phyloP scores from a whole-genome alignment of 2,329 filamentous ascomycete species.

The Fusarium algeriense region DNA sequence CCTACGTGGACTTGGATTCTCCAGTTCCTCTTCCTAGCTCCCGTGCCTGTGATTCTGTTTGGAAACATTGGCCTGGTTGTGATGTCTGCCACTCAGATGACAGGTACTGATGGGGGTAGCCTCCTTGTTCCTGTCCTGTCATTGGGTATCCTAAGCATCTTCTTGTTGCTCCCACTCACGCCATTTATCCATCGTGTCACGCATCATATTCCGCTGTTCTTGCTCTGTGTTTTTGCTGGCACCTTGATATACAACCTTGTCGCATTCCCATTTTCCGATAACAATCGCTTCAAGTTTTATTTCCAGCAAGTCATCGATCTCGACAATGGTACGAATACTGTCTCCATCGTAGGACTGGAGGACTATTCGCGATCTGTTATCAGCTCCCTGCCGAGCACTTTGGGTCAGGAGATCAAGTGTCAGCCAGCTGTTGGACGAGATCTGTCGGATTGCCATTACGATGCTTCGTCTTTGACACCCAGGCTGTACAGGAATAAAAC shows the following conservation, averaged over 20 bases:
- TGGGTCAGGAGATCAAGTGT: slow-evolving; percentile 71
- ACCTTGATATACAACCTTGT: slow-evolving; percentile 88
- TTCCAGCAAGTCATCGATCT: slow-evolving; percentile 87
- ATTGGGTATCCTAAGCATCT: slow-evolving; percentile 74
- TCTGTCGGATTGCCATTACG: slow-evolving; percentile 77
- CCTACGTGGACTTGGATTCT: slow-evolving; percentile 89
- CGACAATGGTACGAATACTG: slow-evolving; percentile 75
- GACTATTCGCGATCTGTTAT: slow-evolving; percentile 77
- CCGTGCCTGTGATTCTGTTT: slow-evolving; percentile 80
- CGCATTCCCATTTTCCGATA: slow-evolving; percentile 87
- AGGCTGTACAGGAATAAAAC: slow-evolving; percentile 66
- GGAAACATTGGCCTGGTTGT: slow-evolving; percentile 81
- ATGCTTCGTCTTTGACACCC: slow-evolving; percentile 70
- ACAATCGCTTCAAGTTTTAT: slow-evolving; percentile 85
- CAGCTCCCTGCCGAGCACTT: slow-evolving; percentile 75
- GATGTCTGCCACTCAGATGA: slow-evolving; percentile 81
- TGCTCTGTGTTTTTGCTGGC: slow-evolving; percentile 78
- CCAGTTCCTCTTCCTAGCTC: slow-evolving; percentile 84
- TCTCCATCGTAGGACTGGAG: slow-evolving; percentile 76
- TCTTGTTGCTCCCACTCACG: slow-evolving; percentile 80
- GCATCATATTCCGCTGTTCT: slow-evolving; percentile 82
- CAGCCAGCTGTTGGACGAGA: slow-evolving; percentile 55
- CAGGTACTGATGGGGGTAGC: slow-evolving; percentile 83
- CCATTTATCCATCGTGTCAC: slow-evolving; percentile 91
- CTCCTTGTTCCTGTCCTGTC: slow-evolving; percentile 78